Percentiles rank a stretch among this genome's conserved stretches.
These are phyloP conservation scores for Oryza rufipogon DNA, from an alignment of 176 grass and related monocot species.

Conservation along the genomic window DNA sequence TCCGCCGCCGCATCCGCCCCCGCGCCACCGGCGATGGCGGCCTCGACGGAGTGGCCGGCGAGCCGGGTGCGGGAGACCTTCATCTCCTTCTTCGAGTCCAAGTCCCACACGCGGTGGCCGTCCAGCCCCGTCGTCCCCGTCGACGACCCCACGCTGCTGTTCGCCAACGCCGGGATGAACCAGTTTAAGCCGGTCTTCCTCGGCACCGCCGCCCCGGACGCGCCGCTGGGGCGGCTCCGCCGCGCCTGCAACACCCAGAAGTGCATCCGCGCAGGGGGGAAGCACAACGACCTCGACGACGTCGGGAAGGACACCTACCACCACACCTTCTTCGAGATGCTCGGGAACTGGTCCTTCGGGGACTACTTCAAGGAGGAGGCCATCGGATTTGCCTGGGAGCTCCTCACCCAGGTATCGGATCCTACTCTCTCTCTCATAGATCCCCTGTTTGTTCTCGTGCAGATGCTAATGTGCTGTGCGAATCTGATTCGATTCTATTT, in stretches of 20 bases:
- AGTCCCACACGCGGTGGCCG: constrained; percentile 67
- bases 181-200: constrained; percentile 97
- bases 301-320: constrained; percentile 99
- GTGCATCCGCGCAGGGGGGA: constrained; percentile 92
- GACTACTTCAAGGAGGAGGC: constrained; percentile 95
- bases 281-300: constrained; percentile 99
- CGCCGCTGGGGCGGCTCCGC: constrained; percentile 58
- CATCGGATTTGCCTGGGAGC: constrained; percentile 94
- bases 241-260: constrained; percentile 91
- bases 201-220: constrained; percentile 69
- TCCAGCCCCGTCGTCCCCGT: constrained; percentile 84
- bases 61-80: constrained; percentile 58
- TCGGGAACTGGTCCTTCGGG: constrained; percentile 95
- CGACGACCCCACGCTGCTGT: constrained; percentile 88
- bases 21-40: constrained; percentile 23
- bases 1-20: neutral
- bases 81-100: constrained; percentile 66
- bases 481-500: neutral
- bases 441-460: neutral
- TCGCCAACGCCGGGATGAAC: constrained; percentile 98
- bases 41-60: constrained; percentile 60
- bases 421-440: neutral
- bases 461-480: neutral
- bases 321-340: constrained; percentile 99
- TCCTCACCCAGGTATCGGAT: constrained; percentile 67